Evolutionary conservation across 305 asterid species (phyloP), one percentile per base, ranked within the genome.

Genomic region (Fraxinus ornus): DNA sequence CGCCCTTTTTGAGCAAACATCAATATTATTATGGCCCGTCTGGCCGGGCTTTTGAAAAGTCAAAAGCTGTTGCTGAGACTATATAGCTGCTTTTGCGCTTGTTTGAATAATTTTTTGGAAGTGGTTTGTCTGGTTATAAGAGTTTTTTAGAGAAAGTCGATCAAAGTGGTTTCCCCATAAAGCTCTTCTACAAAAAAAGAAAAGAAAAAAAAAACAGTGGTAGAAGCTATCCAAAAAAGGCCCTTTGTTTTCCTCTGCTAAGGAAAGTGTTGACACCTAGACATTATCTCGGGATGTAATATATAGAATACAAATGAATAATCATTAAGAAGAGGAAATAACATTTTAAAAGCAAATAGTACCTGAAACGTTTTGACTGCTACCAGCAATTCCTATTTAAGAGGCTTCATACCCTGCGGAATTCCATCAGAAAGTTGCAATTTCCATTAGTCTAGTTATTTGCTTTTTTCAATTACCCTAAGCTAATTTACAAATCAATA

Each of bases 371-470:
- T 78, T 37, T 49, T 44, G 26, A 57, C 71, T 35, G 76, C 83
- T 19, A 72, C 79, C 82, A 47, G 47, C 49, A 41, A 77, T 57
- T 87, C 85, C 88, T 92, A 92, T 83, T 91, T 92, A 82, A 92
- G 95, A 47, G 93, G 94, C 90, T 88, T 92, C 90, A 91, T 83
- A 79, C 94, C 94, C 97, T 92, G 82, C 37, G 39, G 75, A 57
- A 79, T 75, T 75, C 57, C 80, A 82, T 32, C 7, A 37, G 78
- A 81, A 84, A 75, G 41, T 81, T 36, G 81, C 57, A 71, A 76
- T 44, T 19, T 78, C 44, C 28, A 32, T 74, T 41, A 81, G 78
- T 13, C 49, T 13, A 28, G 68, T 24, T 64, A 37, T 39, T 17
- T 52, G 68, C 82, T 49, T 73, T 49, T 24, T 66, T 17, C 8